A percentile compares a stretch with the other conserved stretches of the same genome.
phyloP scores from a whole-genome alignment of 306 rosid species.

The Cercis canadensis region DNA sequence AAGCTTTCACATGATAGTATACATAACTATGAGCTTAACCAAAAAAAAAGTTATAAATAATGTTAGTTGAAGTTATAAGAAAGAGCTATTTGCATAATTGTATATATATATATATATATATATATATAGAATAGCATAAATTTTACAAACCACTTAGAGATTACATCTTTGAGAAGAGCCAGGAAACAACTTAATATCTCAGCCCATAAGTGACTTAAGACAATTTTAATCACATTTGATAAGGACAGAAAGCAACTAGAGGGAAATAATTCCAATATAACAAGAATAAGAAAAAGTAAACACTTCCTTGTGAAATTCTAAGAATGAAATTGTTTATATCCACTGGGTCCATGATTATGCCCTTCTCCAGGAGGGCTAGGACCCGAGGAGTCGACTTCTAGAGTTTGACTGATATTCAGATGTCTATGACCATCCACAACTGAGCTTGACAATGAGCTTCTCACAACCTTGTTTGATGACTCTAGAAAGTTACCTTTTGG shows the following conservation, averaged over 20 bases:
- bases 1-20: too few species aligned
- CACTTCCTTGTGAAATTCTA: background rate
- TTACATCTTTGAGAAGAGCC: background rate
- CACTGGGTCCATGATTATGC: background rate
- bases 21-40: too few species aligned
- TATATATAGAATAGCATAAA: background rate
- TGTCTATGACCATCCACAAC: slow-evolving; percentile 15
- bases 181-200: slow-evolving; percentile 1
- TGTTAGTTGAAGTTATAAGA: too few species aligned
- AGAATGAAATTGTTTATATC: background rate
- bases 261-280: background rate
- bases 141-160: background rate
- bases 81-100: too few species aligned
- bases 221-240: background rate
- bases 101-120: too few species aligned
- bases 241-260: background rate
- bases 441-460: slow-evolving; percentile 5
- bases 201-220: background rate
- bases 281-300: background rate
- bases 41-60: too few species aligned
- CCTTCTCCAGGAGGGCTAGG: slow-evolving; percentile 59
- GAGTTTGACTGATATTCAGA: background rate
- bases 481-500: slow-evolving; percentile 3
- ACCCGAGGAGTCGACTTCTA: slow-evolving; percentile 33
- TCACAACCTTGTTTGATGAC: slow-evolving; percentile 19